These are phyloP conservation scores for Penicillium riverlandense DNA, from an alignment of 495 filamentous ascomycete genomes.

Conservation along the genomic window DNA sequence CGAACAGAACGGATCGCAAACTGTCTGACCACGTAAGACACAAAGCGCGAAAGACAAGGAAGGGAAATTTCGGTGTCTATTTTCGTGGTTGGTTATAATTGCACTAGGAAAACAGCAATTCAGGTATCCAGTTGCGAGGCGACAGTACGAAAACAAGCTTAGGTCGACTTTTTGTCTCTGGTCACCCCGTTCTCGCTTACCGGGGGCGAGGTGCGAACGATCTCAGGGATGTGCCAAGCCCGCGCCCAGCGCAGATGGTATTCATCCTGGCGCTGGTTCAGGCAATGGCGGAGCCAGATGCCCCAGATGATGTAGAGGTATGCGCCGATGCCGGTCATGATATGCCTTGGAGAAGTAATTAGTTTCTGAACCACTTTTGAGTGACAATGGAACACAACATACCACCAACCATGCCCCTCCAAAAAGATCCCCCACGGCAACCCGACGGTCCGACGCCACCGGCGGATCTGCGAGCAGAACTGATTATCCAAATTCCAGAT, in stretches of 20 bases:
- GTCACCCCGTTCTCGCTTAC: conserved; percentile 20
- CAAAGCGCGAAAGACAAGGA: not conserved
- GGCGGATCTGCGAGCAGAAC: conserved; percentile 65
- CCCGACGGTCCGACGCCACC: conserved; percentile 64
- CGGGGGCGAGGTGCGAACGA: conserved; percentile 35
- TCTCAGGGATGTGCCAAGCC: conserved; percentile 57
- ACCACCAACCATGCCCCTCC: conserved; percentile 98
- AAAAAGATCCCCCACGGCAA: conserved; percentile 87
- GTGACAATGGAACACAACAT: conserved; percentile 33
- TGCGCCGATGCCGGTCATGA: conserved; percentile 61
- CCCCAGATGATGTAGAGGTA: conserved; percentile 85
- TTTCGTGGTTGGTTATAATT: not conserved
- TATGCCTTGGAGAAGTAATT: conserved; percentile 39
- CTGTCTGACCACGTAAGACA: not conserved
- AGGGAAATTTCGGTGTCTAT: not conserved
- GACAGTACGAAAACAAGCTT: conserved; percentile 1
- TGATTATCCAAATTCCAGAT: conserved; percentile 85
- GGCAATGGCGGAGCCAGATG: conserved; percentile 75
- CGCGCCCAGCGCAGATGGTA: conserved; percentile 69
- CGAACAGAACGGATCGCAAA: not conserved
- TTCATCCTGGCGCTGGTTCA: conserved; percentile 70
- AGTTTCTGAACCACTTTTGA: conserved; percentile 1
- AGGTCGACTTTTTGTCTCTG: conserved; percentile 36
- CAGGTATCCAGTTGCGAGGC: not conserved
- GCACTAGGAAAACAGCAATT: too few relatives aligned